These are phyloP conservation scores for Podospora pseudopauciseta DNA, from an alignment of 495 filamentous ascomycete species.

Conservation along the genomic window DNA sequence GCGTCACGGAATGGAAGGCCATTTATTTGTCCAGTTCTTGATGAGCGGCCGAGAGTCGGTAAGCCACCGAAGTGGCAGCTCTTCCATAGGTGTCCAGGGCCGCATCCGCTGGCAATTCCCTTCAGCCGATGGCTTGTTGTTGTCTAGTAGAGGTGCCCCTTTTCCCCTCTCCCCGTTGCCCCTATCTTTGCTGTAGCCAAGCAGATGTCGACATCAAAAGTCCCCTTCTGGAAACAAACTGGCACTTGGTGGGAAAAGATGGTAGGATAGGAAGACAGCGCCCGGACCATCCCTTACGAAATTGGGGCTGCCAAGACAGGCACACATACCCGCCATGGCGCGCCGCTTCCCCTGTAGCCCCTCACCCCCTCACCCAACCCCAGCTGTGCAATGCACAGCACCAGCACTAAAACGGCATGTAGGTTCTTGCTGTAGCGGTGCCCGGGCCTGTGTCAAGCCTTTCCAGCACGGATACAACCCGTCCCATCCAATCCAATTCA, in stretches of 20 bases:
- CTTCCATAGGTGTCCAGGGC: not conserved
- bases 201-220: not conserved
- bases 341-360: slow-evolving; percentile 10
- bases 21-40: not conserved
- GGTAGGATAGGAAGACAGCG: not conserved
- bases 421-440: slow-evolving; percentile 8
- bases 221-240: not conserved
- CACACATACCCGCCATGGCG: slow-evolving; percentile 5
- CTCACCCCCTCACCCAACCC: slow-evolving; percentile 9
- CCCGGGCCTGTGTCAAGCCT: slow-evolving; percentile 19
- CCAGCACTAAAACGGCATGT: slow-evolving; percentile 20
- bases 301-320: not conserved
- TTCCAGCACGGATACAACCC: slow-evolving; percentile 28
- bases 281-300: too few relatives aligned
- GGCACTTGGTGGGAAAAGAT: not conserved
- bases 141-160: not conserved
- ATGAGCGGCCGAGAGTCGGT: slow-evolving; percentile 1
- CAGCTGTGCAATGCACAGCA: slow-evolving; percentile 16
- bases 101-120: not conserved
- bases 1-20: slow-evolving; percentile 13
- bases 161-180: slow-evolving; percentile 19
- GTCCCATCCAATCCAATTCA: too few relatives aligned
- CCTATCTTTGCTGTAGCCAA: slow-evolving; percentile 11
- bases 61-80: not conserved
- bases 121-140: not conserved